Evolutionary conservation across 2,329 filamentous ascomycete genomes (phyloP), one percentile per base, ranked within the genome.

Genomic region (Colletotrichum endophyticum): DNA sequence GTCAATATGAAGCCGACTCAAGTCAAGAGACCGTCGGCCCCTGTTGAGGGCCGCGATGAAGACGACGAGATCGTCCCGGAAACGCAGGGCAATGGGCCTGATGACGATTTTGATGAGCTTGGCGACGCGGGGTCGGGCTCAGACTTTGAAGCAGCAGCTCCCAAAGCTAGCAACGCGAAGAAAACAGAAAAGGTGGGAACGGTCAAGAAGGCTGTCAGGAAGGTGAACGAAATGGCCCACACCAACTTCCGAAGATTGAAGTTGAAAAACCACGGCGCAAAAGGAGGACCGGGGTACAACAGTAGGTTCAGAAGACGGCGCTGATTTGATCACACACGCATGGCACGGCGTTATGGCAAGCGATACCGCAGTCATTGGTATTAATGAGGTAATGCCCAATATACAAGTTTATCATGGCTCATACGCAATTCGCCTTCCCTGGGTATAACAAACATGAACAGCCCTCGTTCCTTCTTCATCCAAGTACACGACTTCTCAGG

Each of bases 241-340:
- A 89, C 91, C 77, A 94, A 94, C 84, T 94, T 94, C 83, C 92
- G 92, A 82, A 85, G 91, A 72, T 82, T 94, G 75, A 94, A 94
- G 86, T 84, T 94, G 81, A 88, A 87, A 79, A 93, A 93, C 79
- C 85, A 87, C 5, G 92, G 92, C 5, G 85, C 90, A n/a, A 94
- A 93, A 83, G 92, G 92, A 3, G 91, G 91, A 6, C 87, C 90
- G 25, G 90, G 87, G 3, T 86, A 88, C 80, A 89, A 89, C 74
- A 92, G 91, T 82, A 87, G 88, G 70, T 94, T 93, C 81, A 87
- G 91, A 72, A 86, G 92, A 77, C 87, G 88, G 80, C 79, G 85
- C 49, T 86, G 79, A 83, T 70, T 53, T 22, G 22, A 5, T 66
- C 9, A 39, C 70, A 34, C 22, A 70, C 64, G 49, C 70, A 68